Evolutionary conservation across 805 yeast genomes (phyloP).

Genomic region (Wickerhamiella galacta): DNA sequence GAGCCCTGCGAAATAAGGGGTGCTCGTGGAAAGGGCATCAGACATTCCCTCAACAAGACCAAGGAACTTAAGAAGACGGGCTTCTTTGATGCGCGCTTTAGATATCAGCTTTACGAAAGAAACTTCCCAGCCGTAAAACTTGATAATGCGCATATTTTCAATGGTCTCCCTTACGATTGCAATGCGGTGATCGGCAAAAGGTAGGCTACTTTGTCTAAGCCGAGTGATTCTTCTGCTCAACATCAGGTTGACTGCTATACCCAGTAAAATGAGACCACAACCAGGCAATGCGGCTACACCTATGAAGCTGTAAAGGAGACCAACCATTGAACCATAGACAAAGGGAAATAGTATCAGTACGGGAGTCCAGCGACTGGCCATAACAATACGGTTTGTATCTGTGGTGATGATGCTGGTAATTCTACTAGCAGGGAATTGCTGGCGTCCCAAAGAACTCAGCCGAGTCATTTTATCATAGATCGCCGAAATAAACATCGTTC

Average conservation of each 20-base stretch:
- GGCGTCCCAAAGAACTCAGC: conserved; percentile 40
- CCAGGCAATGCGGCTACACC: conserved; percentile 68
- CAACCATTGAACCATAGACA: conserved; percentile 32
- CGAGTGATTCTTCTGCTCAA: conserved; percentile 36
- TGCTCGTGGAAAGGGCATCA: conserved; percentile 47
- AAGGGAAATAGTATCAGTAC: conserved; percentile 10
- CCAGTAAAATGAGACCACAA: conserved; percentile 30
- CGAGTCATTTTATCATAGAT: conserved; percentile 51
- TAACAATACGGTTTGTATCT: conserved; percentile 64
- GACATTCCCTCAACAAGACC: conserved; percentile 48
- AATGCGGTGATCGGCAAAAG: conserved; percentile 62
- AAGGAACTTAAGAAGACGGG: conserved; percentile 40
- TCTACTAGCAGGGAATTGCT: conserved; percentile 47
- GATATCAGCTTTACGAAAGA: conserved; percentile 49
- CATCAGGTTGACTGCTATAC: conserved; percentile 27
- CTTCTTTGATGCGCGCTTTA: conserved; percentile 43
- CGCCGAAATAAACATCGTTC: conserved; percentile 55
- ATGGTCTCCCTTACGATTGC: conserved; percentile 62
- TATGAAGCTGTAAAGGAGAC: conserved; percentile 44
- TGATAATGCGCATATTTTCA: conserved; percentile 62
- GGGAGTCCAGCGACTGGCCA: conserved; percentile 20
- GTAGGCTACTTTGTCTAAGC: conserved; percentile 40
- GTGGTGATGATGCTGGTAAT: conserved; percentile 68
- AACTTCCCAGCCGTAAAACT: conserved; percentile 81
- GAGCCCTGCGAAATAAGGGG: conserved; percentile 60